Conservation (phyloP, 495 filamentous ascomycete species). For the Aspergillus leporis region DNA sequence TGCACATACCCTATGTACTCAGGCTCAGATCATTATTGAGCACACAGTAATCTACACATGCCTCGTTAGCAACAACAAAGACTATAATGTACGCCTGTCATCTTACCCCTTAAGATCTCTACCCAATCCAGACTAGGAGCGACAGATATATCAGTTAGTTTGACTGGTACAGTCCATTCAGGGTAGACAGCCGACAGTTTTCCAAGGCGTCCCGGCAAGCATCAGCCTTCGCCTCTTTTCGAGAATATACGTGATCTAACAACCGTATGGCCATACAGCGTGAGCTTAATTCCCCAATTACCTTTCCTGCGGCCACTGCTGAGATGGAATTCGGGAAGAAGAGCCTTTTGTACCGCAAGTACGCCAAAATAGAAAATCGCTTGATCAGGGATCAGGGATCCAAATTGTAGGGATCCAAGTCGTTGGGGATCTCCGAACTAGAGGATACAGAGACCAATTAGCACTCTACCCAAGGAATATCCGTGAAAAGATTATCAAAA, state of each 20-base stretch:
- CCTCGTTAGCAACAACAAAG: not conserved
- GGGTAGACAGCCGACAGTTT: constrained; percentile 24
- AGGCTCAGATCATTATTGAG: constrained; percentile 18
- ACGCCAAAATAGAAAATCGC: constrained; percentile 38
- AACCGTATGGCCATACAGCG: constrained; percentile 37
- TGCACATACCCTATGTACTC: constrained; percentile 22
- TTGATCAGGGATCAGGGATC: constrained; percentile 16
- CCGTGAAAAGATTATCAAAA: not conserved
- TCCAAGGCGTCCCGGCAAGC: constrained; percentile 29
- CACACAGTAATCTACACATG: constrained; percentile 27
- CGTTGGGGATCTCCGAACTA: not conserved
- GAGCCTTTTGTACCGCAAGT: constrained; percentile 22
- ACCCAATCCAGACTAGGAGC: constrained; percentile 31
- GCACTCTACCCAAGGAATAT: not conserved
- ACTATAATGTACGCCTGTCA: not conserved
- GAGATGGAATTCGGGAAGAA: constrained; percentile 31
- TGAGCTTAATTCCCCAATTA: constrained; percentile 29
- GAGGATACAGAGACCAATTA: not conserved
- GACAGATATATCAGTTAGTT: constrained; percentile 19
- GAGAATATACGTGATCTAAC: constrained; percentile 11
- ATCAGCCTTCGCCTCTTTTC: constrained; percentile 24
- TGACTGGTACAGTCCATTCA: constrained; percentile 30
- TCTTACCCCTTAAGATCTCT: constrained; percentile 31
- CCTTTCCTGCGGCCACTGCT: constrained; percentile 9
- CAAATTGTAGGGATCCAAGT: constrained; percentile 10